phyloP scores from a whole-genome alignment of 192 early-diverging fungal species.

The Coemansia sp. region DNA sequence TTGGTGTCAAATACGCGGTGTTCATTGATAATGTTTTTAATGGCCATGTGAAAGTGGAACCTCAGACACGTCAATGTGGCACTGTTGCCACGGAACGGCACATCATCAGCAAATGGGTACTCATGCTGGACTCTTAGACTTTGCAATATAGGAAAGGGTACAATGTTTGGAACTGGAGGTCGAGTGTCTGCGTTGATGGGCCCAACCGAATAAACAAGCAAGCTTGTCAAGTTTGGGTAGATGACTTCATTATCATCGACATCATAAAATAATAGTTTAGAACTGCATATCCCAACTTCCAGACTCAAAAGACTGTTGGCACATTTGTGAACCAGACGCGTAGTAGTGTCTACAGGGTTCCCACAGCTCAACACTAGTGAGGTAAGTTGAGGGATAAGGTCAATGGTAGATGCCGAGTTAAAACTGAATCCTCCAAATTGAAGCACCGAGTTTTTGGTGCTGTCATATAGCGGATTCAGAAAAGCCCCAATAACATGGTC shows the following conservation, averaged over 20 bases:
- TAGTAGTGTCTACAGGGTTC: neutral
- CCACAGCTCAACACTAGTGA: neutral
- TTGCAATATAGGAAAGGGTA: slow-evolving; percentile 6
- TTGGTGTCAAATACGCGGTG: too few relatives aligned
- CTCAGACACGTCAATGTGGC: too few relatives aligned
- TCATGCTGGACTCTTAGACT: neutral
- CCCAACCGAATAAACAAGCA: neutral
- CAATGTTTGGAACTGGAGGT: neutral
- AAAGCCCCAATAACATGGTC: neutral
- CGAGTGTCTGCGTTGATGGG: neutral
- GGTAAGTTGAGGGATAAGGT: neutral
- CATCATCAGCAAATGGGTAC: slow-evolving; percentile 14
- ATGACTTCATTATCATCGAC: neutral
- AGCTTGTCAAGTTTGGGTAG: neutral
- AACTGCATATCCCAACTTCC: neutral
- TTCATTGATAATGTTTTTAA: too few relatives aligned
- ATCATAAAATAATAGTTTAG: neutral
- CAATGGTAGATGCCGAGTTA: neutral
- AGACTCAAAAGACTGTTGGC: neutral
- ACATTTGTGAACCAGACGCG: neutral
- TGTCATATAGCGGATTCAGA: neutral
- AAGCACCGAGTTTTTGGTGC: neutral
- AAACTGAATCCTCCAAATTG: neutral
- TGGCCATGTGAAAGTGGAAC: too few relatives aligned
- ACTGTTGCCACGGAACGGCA: neutral